Evolutionary conservation across 345 rosid genomes (phyloP).

Genomic region (Pistacia atlantica): DNA sequence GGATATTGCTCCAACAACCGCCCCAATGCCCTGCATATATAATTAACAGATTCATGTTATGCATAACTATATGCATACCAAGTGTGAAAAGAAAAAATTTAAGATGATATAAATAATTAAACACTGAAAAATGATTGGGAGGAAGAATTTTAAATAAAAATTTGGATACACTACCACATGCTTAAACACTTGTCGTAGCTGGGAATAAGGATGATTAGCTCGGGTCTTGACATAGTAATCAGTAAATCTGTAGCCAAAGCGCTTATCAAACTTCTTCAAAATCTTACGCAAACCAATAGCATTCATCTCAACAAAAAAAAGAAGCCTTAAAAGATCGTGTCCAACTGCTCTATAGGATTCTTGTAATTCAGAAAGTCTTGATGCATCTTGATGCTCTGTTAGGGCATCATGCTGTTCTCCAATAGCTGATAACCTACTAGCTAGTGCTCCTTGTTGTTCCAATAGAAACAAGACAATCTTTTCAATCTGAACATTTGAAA

Average conservation of each 20-base stretch:
- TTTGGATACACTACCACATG: constrained; percentile 62
- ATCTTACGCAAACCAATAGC: constrained; percentile 77
- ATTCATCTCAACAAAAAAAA: constrained; percentile 70
- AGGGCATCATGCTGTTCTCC: constrained; percentile 52
- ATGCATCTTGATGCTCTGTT: constrained; percentile 42
- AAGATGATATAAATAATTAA: not conserved
- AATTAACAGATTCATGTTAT: constrained; percentile 5
- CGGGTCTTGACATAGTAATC: constrained; percentile 84
- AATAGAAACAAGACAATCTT: constrained; percentile 58
- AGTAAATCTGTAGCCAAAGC: constrained; percentile 72
- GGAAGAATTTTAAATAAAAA: not conserved
- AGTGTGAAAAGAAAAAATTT: not conserved
- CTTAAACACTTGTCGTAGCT: constrained; percentile 77
- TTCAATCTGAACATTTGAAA: constrained; percentile 48
- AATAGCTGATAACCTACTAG: constrained; percentile 45
- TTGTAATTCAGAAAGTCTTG: constrained; percentile 45
- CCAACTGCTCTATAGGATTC: constrained; percentile 63
- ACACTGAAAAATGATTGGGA: not conserved
- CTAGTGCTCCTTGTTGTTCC: constrained; percentile 65
- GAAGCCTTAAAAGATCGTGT: constrained; percentile 61
- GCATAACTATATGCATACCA: constrained; percentile 15
- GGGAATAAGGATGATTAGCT: constrained; percentile 84
- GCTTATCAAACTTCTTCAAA: constrained; percentile 81
- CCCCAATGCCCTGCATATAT: constrained; percentile 68
- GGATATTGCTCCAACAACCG: constrained; percentile 82